Percentiles rank a stretch among this genome's conserved stretches.
phyloP scores from a whole-genome alignment of 805 yeast genomes.

The Yamadazyma phyllophila region DNA sequence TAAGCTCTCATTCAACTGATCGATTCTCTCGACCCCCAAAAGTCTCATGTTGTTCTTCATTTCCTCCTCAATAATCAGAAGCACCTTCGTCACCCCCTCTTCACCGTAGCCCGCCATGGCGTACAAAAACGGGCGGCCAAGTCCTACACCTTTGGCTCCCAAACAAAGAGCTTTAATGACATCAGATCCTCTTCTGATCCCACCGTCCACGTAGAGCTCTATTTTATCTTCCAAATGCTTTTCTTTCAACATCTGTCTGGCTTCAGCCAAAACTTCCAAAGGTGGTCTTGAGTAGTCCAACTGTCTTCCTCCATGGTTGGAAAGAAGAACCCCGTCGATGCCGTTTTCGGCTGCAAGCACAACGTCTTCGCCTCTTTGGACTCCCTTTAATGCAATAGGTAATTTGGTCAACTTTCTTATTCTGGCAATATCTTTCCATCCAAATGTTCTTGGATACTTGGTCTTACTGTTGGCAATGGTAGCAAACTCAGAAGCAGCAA shows the following conservation, averaged over 20 bases:
- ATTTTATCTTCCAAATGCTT: conserved; percentile 25
- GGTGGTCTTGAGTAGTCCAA: conserved; percentile 77
- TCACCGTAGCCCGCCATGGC: conserved; percentile 64
- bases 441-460: conserved; percentile 14
- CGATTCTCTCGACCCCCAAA: conserved; percentile 66
- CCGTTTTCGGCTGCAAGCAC: conserved; percentile 69
- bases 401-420: conserved; percentile 31
- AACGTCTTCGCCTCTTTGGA: conserved; percentile 78
- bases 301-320: conserved; percentile 91
- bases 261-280: conserved; percentile 68
- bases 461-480: conserved; percentile 8
- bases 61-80: conserved; percentile 64
- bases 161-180: conserved; percentile 61
- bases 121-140: conserved; percentile 64
- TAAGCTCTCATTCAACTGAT: conserved; percentile 36
- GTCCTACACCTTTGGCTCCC: conserved; percentile 68
- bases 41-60: conserved; percentile 75
- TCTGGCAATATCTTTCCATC: conserved; percentile 28
- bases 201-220: conserved; percentile 64
- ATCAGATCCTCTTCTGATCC: conserved; percentile 66
- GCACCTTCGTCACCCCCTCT: conserved; percentile 57
- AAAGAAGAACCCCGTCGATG: conserved; percentile 69
- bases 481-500: conserved; percentile 5
- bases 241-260: conserved; percentile 58
- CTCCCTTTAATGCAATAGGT: conserved; percentile 63